A percentile compares a stretch with the other conserved stretches of the same genome.
These are phyloP conservation scores for Anethum foeniculum DNA, from an alignment of 140 eudicot species.

Conservation along the genomic window DNA sequence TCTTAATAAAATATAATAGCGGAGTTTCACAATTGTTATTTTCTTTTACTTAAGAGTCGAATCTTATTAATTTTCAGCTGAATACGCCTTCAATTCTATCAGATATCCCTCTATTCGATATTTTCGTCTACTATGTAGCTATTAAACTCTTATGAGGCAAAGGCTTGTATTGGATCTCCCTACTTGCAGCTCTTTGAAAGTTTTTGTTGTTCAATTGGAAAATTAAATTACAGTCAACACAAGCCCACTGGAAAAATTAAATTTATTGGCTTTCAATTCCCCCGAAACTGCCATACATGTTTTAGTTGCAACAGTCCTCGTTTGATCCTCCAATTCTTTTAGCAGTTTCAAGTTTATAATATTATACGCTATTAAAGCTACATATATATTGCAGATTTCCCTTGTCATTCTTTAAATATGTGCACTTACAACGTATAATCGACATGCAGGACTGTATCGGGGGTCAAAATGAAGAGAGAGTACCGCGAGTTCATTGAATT, in stretches of 20 bases:
- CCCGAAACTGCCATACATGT: background rate
- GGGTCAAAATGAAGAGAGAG: constrained; percentile 97
- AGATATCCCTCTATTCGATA: background rate
- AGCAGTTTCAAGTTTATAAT: background rate
- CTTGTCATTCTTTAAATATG: background rate
- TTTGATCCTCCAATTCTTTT: background rate
- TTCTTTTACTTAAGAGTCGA: background rate
- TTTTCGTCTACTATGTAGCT: background rate
- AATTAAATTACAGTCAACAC: background rate
- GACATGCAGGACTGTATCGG: constrained; percentile 75
- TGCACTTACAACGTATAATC: background rate
- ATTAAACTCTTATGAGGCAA: background rate
- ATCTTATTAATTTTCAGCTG: background rate
- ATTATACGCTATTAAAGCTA: background rate
- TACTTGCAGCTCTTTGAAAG: background rate
- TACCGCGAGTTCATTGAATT: constrained; percentile 83
- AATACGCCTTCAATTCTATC: background rate
- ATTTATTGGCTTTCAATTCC: background rate
- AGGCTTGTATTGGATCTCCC: background rate
- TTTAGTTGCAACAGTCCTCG: background rate
- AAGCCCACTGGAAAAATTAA: background rate
- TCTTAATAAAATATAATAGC: background rate
- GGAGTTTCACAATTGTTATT: background rate
- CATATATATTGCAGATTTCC: background rate
- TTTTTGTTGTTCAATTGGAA: background rate